Evolutionary conservation across 2,329 filamentous ascomycete genomes (phyloP).

Genomic region (Talaromyces sp.): DNA sequence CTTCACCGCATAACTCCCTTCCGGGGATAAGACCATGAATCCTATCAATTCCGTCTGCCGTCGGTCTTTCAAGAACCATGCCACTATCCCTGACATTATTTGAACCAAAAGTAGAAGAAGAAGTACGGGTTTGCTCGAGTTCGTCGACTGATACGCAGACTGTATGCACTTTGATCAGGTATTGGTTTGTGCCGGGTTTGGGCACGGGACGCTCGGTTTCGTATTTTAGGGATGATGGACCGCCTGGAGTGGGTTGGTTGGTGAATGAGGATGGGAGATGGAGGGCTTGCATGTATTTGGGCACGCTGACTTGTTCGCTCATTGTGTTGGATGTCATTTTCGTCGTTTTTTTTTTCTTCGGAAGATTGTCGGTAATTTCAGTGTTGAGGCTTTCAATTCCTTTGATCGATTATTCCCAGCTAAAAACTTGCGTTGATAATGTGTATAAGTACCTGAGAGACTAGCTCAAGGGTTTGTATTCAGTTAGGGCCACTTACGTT

Average conservation of each 20-base stretch:
- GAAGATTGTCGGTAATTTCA: too few relatives aligned
- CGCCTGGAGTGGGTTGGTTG: conserved; percentile 19
- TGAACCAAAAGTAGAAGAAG: conserved; percentile 19
- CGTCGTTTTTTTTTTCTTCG: background rate
- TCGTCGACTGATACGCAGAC: conserved; percentile 39
- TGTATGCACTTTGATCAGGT: conserved; percentile 38
- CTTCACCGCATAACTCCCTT: conserved; percentile 38
- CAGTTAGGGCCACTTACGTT: conserved; percentile 4
- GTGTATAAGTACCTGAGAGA: background rate
- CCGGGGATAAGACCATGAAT: conserved; percentile 30
- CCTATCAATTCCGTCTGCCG: conserved; percentile 22
- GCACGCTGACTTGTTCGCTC: conserved; percentile 33
- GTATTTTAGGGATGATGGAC: conserved; percentile 27
- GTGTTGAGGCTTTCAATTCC: too few relatives aligned
- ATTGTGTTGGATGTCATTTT: conserved; percentile 24
- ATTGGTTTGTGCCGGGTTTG: conserved; percentile 31
- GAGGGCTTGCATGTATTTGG: conserved; percentile 35
- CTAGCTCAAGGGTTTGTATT: background rate
- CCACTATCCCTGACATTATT: background rate
- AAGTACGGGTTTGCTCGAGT: conserved; percentile 19
- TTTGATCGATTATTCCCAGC: too few relatives aligned
- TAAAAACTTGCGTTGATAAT: background rate
- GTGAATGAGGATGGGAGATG: conserved; percentile 29
- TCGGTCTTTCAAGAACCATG: conserved; percentile 11
- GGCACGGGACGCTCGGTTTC: conserved; percentile 35